These are phyloP conservation scores for Kappamyces sp. DNA, from an alignment of 192 early-diverging fungal species.

Conservation along the genomic window DNA sequence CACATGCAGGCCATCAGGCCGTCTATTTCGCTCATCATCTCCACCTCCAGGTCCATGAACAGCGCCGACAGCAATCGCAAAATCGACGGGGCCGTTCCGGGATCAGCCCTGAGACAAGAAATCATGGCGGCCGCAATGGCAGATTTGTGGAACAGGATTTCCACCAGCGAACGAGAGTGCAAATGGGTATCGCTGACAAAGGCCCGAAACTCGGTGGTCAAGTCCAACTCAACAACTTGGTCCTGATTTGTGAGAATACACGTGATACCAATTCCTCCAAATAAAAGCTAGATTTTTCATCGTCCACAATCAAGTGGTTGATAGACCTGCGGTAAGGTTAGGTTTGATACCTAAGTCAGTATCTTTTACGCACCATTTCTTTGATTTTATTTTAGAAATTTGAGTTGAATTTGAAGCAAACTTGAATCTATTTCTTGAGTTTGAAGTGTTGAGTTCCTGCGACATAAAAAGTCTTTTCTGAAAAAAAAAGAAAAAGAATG, in stretches of 20 bases:
- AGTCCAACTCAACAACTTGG: constrained; percentile 86
- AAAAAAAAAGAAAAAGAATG: too few species aligned
- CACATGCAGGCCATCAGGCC: constrained; percentile 60
- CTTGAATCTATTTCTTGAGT: constrained; percentile 1
- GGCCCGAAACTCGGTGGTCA: constrained; percentile 70
- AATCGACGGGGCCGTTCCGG: constrained; percentile 51
- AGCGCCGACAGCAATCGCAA: constrained; percentile 71
- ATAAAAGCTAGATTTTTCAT: constrained; percentile 74
- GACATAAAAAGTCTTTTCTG: constrained; percentile 1
- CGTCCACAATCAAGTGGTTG: not conserved
- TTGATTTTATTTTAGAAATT: constrained; percentile 53
- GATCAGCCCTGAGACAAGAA: constrained; percentile 76
- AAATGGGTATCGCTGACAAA: constrained; percentile 64
- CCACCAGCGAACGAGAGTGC: constrained; percentile 69
- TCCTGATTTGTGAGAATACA: not conserved
- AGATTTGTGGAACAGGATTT: constrained; percentile 86
- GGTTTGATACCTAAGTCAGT: constrained; percentile 32
- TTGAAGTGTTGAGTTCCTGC: not conserved
- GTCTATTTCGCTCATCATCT: constrained; percentile 75
- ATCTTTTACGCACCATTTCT: constrained; percentile 19
- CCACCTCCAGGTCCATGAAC: constrained; percentile 87
- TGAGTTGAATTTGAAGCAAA: constrained; percentile 61
- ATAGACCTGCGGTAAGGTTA: constrained; percentile 22
- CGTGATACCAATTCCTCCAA: constrained; percentile 55
- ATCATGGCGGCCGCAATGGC: constrained; percentile 58